phyloP scores from a whole-genome alignment of 1,284 basidiomycete species.

The Tremellales sp. region DNA sequence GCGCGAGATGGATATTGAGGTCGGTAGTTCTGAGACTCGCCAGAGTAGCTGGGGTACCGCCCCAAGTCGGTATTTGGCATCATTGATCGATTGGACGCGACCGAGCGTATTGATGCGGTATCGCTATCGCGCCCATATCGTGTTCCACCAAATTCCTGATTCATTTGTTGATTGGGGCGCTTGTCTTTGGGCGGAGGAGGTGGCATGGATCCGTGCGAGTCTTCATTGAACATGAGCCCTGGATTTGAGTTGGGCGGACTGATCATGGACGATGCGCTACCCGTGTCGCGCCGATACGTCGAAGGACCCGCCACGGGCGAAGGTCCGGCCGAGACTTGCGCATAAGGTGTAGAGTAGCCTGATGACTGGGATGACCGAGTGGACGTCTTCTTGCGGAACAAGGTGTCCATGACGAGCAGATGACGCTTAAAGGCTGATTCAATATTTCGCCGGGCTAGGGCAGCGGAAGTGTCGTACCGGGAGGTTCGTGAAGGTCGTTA shows the following conservation, averaged over 20 bases:
- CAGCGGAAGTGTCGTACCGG: too few relatives aligned
- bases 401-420: not conserved
- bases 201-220: conserved; percentile 9
- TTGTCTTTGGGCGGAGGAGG: conserved; percentile 5
- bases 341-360: not conserved
- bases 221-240: conserved; percentile 23
- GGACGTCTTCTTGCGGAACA: not conserved
- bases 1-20: conserved; percentile 3
- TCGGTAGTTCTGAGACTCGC: conserved; percentile 2
- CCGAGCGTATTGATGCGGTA: conserved; percentile 28
- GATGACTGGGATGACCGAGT: not conserved
- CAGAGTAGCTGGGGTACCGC: conserved; percentile 29
- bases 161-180: conserved; percentile 8
- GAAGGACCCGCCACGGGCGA: conserved; percentile 33
- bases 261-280: conserved; percentile 11
- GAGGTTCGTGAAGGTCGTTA: too few relatives aligned
- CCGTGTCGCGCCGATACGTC: conserved; percentile 5
- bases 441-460: too few relatives aligned
- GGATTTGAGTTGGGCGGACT: conserved; percentile 39
- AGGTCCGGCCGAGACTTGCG: conserved; percentile 12
- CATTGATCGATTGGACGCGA: conserved; percentile 19
- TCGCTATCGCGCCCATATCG: conserved; percentile 22
- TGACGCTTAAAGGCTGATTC: too few relatives aligned
- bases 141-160: conserved; percentile 23
- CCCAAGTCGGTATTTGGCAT: conserved; percentile 23